phyloP scores from a whole-genome alignment of 495 filamentous ascomycete genomes.

The Penicillium canariense region DNA sequence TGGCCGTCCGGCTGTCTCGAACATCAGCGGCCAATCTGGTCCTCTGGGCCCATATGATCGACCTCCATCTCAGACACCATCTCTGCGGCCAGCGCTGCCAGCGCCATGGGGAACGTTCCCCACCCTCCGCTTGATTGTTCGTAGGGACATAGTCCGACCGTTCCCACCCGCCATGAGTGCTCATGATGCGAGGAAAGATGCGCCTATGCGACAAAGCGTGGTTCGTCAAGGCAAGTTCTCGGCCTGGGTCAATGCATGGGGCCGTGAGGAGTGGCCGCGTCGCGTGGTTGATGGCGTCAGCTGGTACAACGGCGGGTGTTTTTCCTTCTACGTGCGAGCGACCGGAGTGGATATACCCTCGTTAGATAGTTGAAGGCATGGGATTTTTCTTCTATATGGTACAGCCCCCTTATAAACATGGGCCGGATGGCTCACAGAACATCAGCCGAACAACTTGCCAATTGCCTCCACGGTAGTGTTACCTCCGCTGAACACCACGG shows the following conservation, averaged over 20 bases:
- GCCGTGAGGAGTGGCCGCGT: slow-evolving; percentile 42
- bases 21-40: slow-evolving; percentile 42
- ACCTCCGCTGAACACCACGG: slow-evolving; percentile 82
- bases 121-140: slow-evolving; percentile 45
- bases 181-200: slow-evolving; percentile 54
- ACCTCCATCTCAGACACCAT: slow-evolving; percentile 30
- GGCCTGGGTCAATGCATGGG: slow-evolving; percentile 48
- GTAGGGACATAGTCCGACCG: slow-evolving; percentile 41
- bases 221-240: slow-evolving; percentile 41
- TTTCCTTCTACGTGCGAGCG: slow-evolving; percentile 27
- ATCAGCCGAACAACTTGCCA: slow-evolving; percentile 36
- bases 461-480: slow-evolving; percentile 86
- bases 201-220: slow-evolving; percentile 40
- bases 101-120: slow-evolving; percentile 48
- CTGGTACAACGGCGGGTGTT: slow-evolving; percentile 29
- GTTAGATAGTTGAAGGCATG: slow-evolving; percentile 3
- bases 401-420: background rate
- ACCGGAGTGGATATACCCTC: slow-evolving; percentile 20
- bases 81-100: slow-evolving; percentile 43
- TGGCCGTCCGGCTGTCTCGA: slow-evolving; percentile 16
- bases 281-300: slow-evolving; percentile 33
- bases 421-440: background rate
- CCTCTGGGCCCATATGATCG: slow-evolving; percentile 34
- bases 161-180: slow-evolving; percentile 56
- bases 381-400: background rate